phyloP scores from a whole-genome alignment of 257 asterid genomes.

The Craterostigma plantagineum region DNA sequence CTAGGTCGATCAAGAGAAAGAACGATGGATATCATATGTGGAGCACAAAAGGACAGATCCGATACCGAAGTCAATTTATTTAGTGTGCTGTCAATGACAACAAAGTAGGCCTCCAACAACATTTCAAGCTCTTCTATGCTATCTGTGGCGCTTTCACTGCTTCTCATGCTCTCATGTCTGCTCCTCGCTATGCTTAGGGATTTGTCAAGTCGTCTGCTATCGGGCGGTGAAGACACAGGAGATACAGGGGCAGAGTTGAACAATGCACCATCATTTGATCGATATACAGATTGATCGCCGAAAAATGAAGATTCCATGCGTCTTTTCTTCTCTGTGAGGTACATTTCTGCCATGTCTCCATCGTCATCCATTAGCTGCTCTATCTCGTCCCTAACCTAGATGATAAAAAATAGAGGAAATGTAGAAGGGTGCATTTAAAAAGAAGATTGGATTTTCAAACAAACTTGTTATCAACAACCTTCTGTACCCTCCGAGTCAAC shows the following conservation, averaged over 20 bases:
- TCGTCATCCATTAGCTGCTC: constrained; percentile 98
- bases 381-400: constrained; percentile 97
- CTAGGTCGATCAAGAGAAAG: background rate
- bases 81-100: constrained; percentile 92
- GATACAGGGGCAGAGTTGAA: constrained; percentile 89
- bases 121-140: constrained; percentile 88
- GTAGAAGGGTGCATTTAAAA: no score
- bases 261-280: constrained; percentile 51
- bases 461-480: constrained; percentile 23
- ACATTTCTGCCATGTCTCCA: constrained; percentile 99
- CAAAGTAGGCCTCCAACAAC: constrained; percentile 96
- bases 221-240: constrained; percentile 87
- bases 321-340: constrained; percentile 84
- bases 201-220: constrained; percentile 75
- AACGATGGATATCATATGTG: no score
- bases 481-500: constrained; percentile 88
- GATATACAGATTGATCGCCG: constrained; percentile 65
- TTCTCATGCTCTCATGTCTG: constrained; percentile 83
- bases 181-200: constrained; percentile 86
- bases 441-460: no score
- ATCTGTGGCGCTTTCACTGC: constrained; percentile 56
- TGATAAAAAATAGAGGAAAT: background rate
- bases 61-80: constrained; percentile 93
- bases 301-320: constrained; percentile 59
- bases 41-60: no score